Conservation (phyloP, 345 rosid genomes). For the Syzygium grande region DNA sequence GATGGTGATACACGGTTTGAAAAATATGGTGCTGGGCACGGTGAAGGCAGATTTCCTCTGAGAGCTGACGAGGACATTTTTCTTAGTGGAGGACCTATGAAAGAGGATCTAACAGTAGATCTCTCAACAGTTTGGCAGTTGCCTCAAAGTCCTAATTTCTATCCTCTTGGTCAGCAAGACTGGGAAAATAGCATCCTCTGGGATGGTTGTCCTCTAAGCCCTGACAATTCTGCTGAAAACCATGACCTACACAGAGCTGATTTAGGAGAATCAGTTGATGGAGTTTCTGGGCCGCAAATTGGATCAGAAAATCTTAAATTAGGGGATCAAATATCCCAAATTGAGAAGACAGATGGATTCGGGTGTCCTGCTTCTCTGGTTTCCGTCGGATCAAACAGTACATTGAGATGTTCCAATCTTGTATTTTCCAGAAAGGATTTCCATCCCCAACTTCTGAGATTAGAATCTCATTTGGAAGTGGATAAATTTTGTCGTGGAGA, state of each 20-base stretch:
- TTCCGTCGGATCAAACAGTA: background rate
- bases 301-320: constrained; percentile 3
- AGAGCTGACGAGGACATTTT: constrained; percentile 32
- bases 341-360: background rate
- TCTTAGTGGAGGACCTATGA: constrained; percentile 63
- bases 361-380: background rate
- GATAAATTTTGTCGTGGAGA: constrained; percentile 19
- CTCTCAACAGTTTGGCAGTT: constrained; percentile 41
- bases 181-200: constrained; percentile 88
- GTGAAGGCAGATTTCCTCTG: constrained; percentile 18
- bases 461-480: constrained; percentile 46
- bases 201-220: constrained; percentile 54
- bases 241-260: constrained; percentile 24
- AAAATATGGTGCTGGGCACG: constrained; percentile 24
- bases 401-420: background rate
- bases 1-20: constrained; percentile 27
- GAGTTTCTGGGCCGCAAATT: constrained; percentile 22
- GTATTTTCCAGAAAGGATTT: constrained; percentile 14
- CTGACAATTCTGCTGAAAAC: constrained; percentile 32
- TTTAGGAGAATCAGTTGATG: background rate
- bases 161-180: constrained; percentile 82
- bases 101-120: constrained; percentile 27
- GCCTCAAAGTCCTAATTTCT: constrained; percentile 32
- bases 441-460: constrained; percentile 91
- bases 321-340: background rate